A percentile compares a stretch with the other conserved stretches of the same genome.
These are phyloP conservation scores for Pestalotiopsis fici DNA, from an alignment of 2,329 filamentous ascomycete species.

Conservation along the genomic window DNA sequence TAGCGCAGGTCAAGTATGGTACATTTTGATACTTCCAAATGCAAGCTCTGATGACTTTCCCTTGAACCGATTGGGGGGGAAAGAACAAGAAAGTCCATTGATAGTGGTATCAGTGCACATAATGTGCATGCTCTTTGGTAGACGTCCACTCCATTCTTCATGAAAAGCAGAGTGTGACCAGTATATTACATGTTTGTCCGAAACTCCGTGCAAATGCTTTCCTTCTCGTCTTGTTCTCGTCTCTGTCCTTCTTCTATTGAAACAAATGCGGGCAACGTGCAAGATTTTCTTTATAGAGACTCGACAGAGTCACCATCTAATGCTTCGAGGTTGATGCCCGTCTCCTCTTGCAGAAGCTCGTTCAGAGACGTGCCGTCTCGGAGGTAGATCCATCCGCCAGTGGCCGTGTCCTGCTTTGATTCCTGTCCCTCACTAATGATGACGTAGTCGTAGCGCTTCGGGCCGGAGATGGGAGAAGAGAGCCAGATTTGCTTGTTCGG, in stretches of 20 bases:
- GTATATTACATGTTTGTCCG: background rate
- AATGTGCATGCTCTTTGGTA: background rate
- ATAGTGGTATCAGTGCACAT: background rate
- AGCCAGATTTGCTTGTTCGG: conserved; percentile 98
- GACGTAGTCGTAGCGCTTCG: conserved; percentile 93
- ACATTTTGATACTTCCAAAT: background rate
- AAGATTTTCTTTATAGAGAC: background rate
- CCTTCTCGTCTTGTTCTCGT: background rate
- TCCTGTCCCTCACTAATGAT: conserved; percentile 70
- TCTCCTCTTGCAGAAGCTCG: conserved; percentile 73
- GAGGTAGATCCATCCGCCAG: conserved; percentile 83
- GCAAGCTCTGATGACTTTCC: background rate
- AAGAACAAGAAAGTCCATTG: background rate
- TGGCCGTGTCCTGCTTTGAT: conserved; percentile 75
- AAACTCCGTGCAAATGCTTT: background rate
- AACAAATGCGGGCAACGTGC: background rate
- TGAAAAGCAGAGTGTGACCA: background rate
- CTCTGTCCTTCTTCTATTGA: background rate
- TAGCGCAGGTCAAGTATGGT: no score
- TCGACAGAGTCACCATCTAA: background rate
- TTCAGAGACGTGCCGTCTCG: conserved; percentile 78
- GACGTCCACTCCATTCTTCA: background rate
- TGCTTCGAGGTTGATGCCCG: conserved; percentile 58
- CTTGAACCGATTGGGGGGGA: accelerated
- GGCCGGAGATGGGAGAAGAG: conserved; percentile 85